These are phyloP conservation scores for Anethum foeniculum DNA, from an alignment of 140 eudicot genomes.

Conservation along the genomic window DNA sequence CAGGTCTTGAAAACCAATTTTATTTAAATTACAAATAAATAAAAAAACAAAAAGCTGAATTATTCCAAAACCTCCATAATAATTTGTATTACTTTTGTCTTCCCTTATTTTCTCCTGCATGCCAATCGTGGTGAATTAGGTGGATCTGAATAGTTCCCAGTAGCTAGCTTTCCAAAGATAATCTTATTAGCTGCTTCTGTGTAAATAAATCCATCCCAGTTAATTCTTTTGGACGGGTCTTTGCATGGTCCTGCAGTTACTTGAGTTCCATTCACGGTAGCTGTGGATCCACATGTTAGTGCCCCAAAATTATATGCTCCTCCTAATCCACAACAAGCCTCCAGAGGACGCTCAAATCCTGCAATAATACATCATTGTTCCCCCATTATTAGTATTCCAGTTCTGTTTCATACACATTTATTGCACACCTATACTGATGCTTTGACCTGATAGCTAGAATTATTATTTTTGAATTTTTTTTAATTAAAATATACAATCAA, in stretches of 20 bases:
- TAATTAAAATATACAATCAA: too few species aligned
- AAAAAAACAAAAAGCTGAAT: too few species aligned
- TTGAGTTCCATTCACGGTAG: background rate
- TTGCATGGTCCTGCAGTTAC: background rate
- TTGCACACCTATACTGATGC: too few species aligned
- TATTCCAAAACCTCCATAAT: too few species aligned
- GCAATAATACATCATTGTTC: background rate
- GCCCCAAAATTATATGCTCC: background rate
- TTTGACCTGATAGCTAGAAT: too few species aligned
- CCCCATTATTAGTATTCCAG: too few species aligned
- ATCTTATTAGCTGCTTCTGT: conserved; percentile 1
- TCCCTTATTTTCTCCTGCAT: background rate
- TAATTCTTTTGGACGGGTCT: background rate
- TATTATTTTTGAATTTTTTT: too few species aligned
- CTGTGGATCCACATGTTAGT: background rate
- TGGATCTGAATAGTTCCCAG: conserved; percentile 2
- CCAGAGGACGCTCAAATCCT: conserved; percentile 10
- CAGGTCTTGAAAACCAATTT: too few species aligned
- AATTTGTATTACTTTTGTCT: too few species aligned
- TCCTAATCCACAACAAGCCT: conserved; percentile 15
- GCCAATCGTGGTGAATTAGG: background rate
- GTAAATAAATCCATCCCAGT: conserved; percentile 3
- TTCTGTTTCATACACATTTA: too few species aligned
- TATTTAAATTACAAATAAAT: too few species aligned
- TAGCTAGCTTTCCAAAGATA: background rate